These are phyloP conservation scores for Pichia thaimueangensis DNA, from an alignment of 805 yeast species.

Conservation along the genomic window DNA sequence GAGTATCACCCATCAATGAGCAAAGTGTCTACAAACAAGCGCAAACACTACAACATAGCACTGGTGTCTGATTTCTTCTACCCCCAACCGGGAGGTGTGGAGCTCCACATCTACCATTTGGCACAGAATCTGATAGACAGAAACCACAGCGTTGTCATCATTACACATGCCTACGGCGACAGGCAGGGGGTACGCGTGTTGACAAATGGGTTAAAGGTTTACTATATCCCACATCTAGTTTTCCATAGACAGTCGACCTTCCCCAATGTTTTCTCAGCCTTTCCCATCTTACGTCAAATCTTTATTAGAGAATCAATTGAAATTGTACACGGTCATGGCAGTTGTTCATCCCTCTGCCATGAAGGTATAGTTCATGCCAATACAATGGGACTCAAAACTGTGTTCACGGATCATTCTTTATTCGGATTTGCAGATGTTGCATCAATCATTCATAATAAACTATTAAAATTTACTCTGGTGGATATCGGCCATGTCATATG, in stretches of 20 bases:
- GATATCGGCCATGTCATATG: slow-evolving; percentile 93
- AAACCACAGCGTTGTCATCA: slow-evolving; percentile 80
- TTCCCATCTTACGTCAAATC: slow-evolving; percentile 81
- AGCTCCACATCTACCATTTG: slow-evolving; percentile 86
- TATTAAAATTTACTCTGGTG: slow-evolving; percentile 72
- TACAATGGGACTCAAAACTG: slow-evolving; percentile 87
- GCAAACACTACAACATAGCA: slow-evolving; percentile 8
- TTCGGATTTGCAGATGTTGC: slow-evolving; percentile 89
- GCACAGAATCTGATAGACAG: slow-evolving; percentile 72
- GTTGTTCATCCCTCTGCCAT: slow-evolving; percentile 77
- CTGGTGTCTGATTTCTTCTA: slow-evolving; percentile 95
- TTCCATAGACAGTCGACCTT: slow-evolving; percentile 79
- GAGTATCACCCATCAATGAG: too few relatives aligned
- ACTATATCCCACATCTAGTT: slow-evolving; percentile 77
- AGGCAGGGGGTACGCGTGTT: slow-evolving; percentile 77
- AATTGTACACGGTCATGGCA: slow-evolving; percentile 93
- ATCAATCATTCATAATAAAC: slow-evolving; percentile 79
- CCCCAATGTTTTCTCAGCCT: slow-evolving; percentile 84
- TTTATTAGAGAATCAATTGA: slow-evolving; percentile 80
- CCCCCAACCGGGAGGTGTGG: slow-evolving; percentile 98
- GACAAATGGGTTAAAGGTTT: slow-evolving; percentile 88
- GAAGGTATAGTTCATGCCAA: slow-evolving; percentile 90
- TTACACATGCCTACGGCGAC: slow-evolving; percentile 84
- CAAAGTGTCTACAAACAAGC: neutral
- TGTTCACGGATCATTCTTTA: slow-evolving; percentile 91